Conservation (phyloP, 108 stramenopile genomes). For the Stephanodiscus triporus region DNA sequence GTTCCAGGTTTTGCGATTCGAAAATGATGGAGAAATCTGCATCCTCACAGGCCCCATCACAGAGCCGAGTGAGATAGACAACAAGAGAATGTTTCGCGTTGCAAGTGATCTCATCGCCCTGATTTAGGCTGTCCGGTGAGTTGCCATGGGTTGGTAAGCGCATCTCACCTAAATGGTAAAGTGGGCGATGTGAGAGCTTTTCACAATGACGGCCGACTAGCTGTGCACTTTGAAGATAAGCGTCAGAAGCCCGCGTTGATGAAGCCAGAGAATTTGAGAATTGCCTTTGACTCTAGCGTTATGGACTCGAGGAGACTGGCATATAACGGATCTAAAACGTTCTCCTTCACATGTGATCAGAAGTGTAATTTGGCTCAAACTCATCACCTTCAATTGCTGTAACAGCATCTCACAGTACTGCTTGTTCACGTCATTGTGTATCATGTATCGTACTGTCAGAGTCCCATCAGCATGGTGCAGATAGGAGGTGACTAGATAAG, state of each 20-base stretch:
- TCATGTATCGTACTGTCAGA: too few species aligned
- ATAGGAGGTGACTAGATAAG: too few species aligned
- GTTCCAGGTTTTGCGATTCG: conserved; percentile 13
- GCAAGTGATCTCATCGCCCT: not conserved
- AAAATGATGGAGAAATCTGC: not conserved
- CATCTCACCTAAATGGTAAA: conserved; percentile 12
- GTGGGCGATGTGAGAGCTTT: conserved; percentile 1
- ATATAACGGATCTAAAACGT: too few species aligned
- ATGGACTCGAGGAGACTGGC: too few species aligned
- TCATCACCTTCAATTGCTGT: too few species aligned
- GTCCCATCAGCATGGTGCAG: too few species aligned
- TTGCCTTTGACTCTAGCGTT: conserved; percentile 22
- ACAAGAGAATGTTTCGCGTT: not conserved
- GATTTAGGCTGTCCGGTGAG: conserved; percentile 3
- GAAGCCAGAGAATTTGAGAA: not conserved
- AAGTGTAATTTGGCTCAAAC: too few species aligned
- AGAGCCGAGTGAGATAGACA: not conserved
- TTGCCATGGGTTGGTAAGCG: conserved; percentile 16
- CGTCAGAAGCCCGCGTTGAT: not conserved
- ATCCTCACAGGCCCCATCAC: conserved; percentile 11
- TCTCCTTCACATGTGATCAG: too few species aligned
- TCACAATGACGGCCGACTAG: not conserved
- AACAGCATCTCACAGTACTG: too few species aligned
- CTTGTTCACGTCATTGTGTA: too few species aligned
- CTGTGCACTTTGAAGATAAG: conserved; percentile 10